Percentiles rank a stretch among this genome's conserved stretches.
phyloP scores from a whole-genome alignment of 2,329 filamentous ascomycete genomes.

The Sporothrix brunneoviolacea region DNA sequence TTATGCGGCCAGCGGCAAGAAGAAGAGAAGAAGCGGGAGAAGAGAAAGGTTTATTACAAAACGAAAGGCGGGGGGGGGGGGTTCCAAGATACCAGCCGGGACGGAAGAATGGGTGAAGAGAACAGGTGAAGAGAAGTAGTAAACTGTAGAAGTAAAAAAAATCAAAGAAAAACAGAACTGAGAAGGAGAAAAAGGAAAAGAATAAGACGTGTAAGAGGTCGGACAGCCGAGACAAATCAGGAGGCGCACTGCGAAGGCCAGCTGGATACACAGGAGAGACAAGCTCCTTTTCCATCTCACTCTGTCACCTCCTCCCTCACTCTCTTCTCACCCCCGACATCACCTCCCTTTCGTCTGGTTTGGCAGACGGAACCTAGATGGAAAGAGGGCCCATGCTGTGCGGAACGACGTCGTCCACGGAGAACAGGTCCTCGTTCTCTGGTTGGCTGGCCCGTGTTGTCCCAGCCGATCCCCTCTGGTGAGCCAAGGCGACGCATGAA shows the following conservation, averaged over 20 bases:
- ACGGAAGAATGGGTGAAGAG: background rate
- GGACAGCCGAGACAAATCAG: constrained; percentile 6
- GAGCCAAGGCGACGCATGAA: no score
- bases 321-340: no score
- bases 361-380: no score
- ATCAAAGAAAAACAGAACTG: background rate
- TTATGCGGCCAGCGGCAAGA: background rate
- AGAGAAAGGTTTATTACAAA: background rate
- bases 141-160: background rate
- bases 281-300: background rate
- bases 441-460: no score
- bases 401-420: no score
- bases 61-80: background rate
- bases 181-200: background rate
- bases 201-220: background rate
- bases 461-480: no score
- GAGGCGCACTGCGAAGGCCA: constrained; percentile 3
- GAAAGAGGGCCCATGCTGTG: no score
- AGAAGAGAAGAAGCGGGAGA: background rate
- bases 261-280: background rate
- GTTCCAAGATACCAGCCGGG: constrained; percentile 2
- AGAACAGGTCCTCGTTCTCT: no score
- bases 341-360: no score
- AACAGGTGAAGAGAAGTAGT: background rate
- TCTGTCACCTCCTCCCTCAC: no score